Percentiles rank a stretch among this genome's conserved stretches.
Conservation (phyloP, 192 early-diverging fungal species). For the Gigaspora rosea region DNA sequence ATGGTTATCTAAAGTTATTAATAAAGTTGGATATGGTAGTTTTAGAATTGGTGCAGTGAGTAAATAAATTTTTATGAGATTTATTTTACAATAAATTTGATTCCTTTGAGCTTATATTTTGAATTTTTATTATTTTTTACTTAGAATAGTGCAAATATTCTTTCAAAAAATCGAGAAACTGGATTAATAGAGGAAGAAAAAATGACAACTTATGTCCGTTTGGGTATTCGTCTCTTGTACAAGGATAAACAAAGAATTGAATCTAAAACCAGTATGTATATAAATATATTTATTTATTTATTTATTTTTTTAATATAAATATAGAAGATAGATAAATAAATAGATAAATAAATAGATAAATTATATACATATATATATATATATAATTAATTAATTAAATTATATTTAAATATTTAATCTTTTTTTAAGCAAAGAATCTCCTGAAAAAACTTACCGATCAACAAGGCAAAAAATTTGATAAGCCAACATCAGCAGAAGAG, state of each 20-base stretch:
- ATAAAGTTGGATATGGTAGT: constrained; percentile 64
- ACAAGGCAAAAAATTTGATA: constrained; percentile 74
- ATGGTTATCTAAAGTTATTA: constrained; percentile 66
- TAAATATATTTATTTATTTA: not conserved
- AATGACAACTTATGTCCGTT: constrained; percentile 74
- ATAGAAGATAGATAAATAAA: not conserved
- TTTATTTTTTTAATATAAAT: not conserved
- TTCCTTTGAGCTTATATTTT: not conserved
- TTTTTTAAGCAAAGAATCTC: constrained; percentile 41
- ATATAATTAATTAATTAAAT: not conserved
- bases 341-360: not conserved
- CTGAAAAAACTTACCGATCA: constrained; percentile 56
- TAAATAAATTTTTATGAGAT: not conserved
- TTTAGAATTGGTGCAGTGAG: constrained; percentile 54
- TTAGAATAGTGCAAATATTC: constrained; percentile 72
- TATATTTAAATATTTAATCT: constrained; percentile 12
- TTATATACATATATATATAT: no score
- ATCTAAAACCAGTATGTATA: constrained; percentile 40
- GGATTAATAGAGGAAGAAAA: constrained; percentile 75
- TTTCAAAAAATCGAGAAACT: constrained; percentile 69
- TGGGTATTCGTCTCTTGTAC: constrained; percentile 81
- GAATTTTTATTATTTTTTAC: not conserved
- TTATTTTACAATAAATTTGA: constrained; percentile 34
- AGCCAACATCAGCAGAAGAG: constrained; percentile 59
- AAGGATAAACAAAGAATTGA: constrained; percentile 55